Evolutionary conservation across 179 eudicot genomes (phyloP), one percentile per base, ranked within the genome.

Genomic region (Drosera spatulata): DNA sequence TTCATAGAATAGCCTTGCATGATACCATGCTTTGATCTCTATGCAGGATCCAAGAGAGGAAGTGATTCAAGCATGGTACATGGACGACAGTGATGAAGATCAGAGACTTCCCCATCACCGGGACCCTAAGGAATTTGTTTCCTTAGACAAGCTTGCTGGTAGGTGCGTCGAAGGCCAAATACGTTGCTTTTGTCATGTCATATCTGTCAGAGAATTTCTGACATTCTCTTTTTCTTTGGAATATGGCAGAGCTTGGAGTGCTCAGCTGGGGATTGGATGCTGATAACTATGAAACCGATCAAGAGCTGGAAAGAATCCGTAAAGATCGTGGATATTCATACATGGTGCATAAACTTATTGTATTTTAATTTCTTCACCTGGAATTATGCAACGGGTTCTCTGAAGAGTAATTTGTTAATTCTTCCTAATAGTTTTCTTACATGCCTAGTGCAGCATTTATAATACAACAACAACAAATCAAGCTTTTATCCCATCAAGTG

Each of bases 51-150:
- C 77, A 15, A 66, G 79, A 62, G 77, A 71, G 55, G 79, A 78
- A 69, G 73, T 78, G 45, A 63, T 78, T 43, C 87, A 94, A 70
- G 99, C 99, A 74, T 90, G 99, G 99, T 94, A 85, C 75, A 94
- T 94, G 97, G 97, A 87, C 79, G 94, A 90, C 46, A 80, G 84
- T 63, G 63, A 75, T 66, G 97, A 78, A 65, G 99, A 94, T 69
- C 99, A 94, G 79, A 80, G 99, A 53, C 94, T 94, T 56, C 97
- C 91, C 44, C 99, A 94, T 76, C 99, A 94, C 64, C 84, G 82
- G 59, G 78, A 83, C 22, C 99, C 97, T 10, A 77, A 85, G 74
- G 87, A 94, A 71, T 90, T 70, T 65, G 86, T 94, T 39, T 85
- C 97, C 45, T 69, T 94, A 37, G 80, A 90, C 22, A 66, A 77